A percentile compares a stretch with the other conserved stretches of the same genome.
phyloP scores from a whole-genome alignment of 768 basidiomycete genomes.

The Trametes villosa region DNA sequence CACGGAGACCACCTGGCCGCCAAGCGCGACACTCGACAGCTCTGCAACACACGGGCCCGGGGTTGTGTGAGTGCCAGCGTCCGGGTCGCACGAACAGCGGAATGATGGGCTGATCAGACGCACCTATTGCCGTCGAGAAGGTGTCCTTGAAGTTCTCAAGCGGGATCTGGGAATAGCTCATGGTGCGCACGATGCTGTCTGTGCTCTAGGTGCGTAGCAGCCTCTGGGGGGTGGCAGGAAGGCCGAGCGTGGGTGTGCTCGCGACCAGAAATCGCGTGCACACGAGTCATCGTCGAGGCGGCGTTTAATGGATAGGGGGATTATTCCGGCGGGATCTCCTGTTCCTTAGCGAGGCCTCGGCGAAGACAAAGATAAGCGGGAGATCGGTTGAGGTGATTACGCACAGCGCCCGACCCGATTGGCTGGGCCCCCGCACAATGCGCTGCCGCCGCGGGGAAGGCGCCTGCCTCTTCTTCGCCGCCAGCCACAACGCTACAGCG shows the following conservation, averaged over 20 bases:
- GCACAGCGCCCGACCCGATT: background rate
- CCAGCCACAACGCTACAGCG: background rate
- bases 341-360: background rate
- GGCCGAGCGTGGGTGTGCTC: background rate
- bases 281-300: conserved; percentile 10
- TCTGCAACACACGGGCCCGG: conserved; percentile 52
- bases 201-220: too few species aligned
- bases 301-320: background rate
- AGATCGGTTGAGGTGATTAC: conserved; percentile 6
- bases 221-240: too few species aligned
- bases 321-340: conserved; percentile 1
- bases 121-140: conserved; percentile 59
- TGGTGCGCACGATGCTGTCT: conserved; percentile 25
- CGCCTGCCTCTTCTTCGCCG: background rate
- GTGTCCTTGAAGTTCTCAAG: conserved; percentile 50
- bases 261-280: background rate
- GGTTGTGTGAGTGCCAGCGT: background rate
- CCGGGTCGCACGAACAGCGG: background rate
- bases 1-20: conserved; percentile 70
- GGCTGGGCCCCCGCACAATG: background rate
- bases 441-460: conserved; percentile 5
- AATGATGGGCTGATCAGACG: background rate
- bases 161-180: conserved; percentile 50
- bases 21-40: conserved; percentile 84
- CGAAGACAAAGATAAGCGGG: conserved; percentile 10